Percentiles rank a stretch among this genome's conserved stretches.
Evolutionary conservation across 768 basidiomycete species (phyloP).

Genomic region (Mycena haematopus): DNA sequence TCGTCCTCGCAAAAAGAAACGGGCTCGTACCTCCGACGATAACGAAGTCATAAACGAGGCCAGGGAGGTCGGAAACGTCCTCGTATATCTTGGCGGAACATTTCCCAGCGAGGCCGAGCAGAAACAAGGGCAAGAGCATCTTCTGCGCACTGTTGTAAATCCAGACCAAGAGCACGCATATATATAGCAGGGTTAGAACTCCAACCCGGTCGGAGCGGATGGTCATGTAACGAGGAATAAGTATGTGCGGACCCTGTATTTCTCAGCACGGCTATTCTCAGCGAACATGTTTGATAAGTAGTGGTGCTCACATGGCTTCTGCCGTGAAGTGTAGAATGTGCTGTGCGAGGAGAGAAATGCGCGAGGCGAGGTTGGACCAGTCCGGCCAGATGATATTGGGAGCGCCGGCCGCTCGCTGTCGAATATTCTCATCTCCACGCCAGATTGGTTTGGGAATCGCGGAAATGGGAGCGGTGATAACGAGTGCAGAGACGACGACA

Average conservation of each 20-base stretch:
- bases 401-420: slow-evolving; percentile 1
- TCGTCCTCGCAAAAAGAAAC: background rate
- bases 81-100: slow-evolving; percentile 18
- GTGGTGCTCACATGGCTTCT: background rate
- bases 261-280: slow-evolving; percentile 6
- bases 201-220: slow-evolving; percentile 14
- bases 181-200: slow-evolving; percentile 9
- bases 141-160: background rate
- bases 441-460: slow-evolving; percentile 4
- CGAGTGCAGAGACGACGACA: background rate
- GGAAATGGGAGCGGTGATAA: slow-evolving; percentile 10
- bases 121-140: background rate
- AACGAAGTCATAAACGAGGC: slow-evolving; percentile 37
- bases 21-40: slow-evolving; percentile 37
- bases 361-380: slow-evolving; percentile 8
- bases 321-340: slow-evolving; percentile 7
- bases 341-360: slow-evolving; percentile 11
- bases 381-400: slow-evolving; percentile 6
- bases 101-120: slow-evolving; percentile 1
- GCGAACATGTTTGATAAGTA: slow-evolving; percentile 14
- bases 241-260: slow-evolving; percentile 10
- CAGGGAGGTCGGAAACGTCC: slow-evolving; percentile 16
- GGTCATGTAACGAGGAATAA: slow-evolving; percentile 14
- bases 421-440: slow-evolving; percentile 11
- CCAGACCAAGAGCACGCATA: background rate